These are phyloP conservation scores for Neospora caninum DNA, from an alignment of 169 alveolate species.

Conservation along the genomic window DNA sequence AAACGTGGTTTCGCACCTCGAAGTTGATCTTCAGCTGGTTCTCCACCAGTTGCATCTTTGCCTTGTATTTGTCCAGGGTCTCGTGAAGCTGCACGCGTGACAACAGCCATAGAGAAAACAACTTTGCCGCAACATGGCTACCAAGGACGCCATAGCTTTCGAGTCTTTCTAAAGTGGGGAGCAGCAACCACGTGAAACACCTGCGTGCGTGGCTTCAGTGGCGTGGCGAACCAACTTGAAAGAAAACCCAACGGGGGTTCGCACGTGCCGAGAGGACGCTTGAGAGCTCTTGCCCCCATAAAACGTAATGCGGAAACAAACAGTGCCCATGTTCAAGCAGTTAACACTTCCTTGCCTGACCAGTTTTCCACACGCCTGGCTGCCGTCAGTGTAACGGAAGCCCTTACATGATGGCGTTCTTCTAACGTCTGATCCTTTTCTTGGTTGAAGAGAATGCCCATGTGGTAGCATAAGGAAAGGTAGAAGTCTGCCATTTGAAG, in stretches of 20 bases:
- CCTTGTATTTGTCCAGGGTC: not conserved
- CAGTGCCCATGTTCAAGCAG: not conserved
- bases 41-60: not conserved
- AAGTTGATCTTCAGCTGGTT: not conserved
- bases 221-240: no score
- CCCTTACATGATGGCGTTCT: conserved; percentile 5
- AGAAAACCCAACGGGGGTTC: no score
- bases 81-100: conserved; percentile 24
- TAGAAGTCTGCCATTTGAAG: conserved; percentile 32
- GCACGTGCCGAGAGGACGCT: no score
- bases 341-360: no score
- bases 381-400: no score
- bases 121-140: no score
- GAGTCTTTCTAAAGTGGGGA: no score
- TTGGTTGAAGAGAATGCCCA: not conserved
- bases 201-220: no score
- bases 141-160: no score
- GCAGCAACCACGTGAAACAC: no score
- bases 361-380: no score
- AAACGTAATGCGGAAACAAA: not conserved
- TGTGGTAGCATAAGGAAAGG: not conserved
- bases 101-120: not conserved
- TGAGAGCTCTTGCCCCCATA: no score
- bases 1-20: not conserved
- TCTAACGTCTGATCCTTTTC: not conserved